phyloP scores from a whole-genome alignment of 139 green algal species.

The Coccomyxa sp. region DNA sequence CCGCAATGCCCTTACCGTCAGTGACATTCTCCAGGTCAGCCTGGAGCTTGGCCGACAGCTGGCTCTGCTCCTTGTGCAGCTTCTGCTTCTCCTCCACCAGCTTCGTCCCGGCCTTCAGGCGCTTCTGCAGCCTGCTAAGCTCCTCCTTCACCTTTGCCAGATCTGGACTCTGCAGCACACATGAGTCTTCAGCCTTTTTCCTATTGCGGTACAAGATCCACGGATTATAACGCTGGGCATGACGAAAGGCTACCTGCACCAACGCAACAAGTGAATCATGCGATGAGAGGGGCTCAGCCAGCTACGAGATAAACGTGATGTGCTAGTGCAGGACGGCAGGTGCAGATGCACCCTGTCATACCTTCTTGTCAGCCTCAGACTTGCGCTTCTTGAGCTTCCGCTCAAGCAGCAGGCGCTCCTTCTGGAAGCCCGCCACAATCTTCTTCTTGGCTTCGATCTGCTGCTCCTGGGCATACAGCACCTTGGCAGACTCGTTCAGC shows the following conservation, averaged over 20 bases:
- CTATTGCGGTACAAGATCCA: no score
- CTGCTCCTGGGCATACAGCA: neutral
- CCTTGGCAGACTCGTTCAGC: slow-evolving; percentile 5
- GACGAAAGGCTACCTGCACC: no score
- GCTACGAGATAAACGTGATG: no score
- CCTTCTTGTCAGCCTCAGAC: slow-evolving; percentile 62
- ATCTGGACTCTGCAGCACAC: slow-evolving; percentile 29
- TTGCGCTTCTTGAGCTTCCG: slow-evolving; percentile 70
- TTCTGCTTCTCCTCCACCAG: slow-evolving; percentile 34
- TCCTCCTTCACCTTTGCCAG: slow-evolving; percentile 62
- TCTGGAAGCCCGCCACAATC: slow-evolving; percentile 39
- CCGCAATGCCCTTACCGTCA: no score
- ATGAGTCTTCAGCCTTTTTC: no score
- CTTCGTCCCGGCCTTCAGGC: slow-evolving; percentile 40
- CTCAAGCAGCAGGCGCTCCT: slow-evolving; percentile 65
- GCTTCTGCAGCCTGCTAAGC: slow-evolving; percentile 35
- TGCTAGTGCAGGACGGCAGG: no score
- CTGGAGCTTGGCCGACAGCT: slow-evolving; percentile 29
- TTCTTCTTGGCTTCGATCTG: slow-evolving; percentile 33
- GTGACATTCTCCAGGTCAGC: slow-evolving; percentile 33
- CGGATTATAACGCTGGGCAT: no score
- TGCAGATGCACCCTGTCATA: no score
- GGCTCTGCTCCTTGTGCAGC: slow-evolving; percentile 26
- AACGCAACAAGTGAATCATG: no score
- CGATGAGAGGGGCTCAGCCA: no score